Conservation (phyloP, 2,329 filamentous ascomycete genomes). For the Botryotinia narcissicola region DNA sequence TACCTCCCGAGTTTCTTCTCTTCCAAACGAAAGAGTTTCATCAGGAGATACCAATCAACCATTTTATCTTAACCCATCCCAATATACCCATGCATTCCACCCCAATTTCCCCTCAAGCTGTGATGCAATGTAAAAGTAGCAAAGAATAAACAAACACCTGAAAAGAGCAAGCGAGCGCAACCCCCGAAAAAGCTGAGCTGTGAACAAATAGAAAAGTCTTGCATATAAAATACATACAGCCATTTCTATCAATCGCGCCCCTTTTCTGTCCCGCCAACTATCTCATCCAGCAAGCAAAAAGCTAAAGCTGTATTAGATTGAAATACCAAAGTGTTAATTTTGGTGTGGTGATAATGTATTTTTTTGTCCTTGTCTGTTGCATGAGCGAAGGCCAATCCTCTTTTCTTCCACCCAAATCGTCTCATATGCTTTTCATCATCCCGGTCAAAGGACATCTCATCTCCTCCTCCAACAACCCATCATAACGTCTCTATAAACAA, state of each 20-base stretch:
- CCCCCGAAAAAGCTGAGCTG: background rate
- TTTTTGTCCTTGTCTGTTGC: slow-evolving; percentile 13
- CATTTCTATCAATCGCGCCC: background rate
- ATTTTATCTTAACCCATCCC: slow-evolving; percentile 4
- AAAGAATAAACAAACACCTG: slow-evolving; percentile 2
- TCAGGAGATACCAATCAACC: slow-evolving; percentile 11
- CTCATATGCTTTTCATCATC: slow-evolving; percentile 17
- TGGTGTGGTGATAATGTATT: background rate
- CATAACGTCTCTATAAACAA: slow-evolving; percentile 21
- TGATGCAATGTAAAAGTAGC: background rate
- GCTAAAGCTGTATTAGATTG: background rate
- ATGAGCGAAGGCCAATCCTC: slow-evolving; percentile 17
- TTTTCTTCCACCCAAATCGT: slow-evolving; percentile 14
- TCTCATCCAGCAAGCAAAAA: background rate
- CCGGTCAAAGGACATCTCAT: slow-evolving; percentile 18
- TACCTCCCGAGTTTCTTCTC: background rate
- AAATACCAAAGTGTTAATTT: slow-evolving; percentile 4
- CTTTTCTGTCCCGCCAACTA: background rate
- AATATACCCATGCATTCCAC: slow-evolving; percentile 7
- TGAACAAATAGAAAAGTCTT: background rate
- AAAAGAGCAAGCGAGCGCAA: slow-evolving; percentile 12
- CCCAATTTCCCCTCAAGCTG: slow-evolving; percentile 4
- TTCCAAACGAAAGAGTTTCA: background rate
- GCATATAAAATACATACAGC: background rate
- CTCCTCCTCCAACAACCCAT: slow-evolving; percentile 11